These are phyloP conservation scores for Chytriomyces sp. DNA, from an alignment of 192 early-diverging fungal genomes.

Conservation along the genomic window DNA sequence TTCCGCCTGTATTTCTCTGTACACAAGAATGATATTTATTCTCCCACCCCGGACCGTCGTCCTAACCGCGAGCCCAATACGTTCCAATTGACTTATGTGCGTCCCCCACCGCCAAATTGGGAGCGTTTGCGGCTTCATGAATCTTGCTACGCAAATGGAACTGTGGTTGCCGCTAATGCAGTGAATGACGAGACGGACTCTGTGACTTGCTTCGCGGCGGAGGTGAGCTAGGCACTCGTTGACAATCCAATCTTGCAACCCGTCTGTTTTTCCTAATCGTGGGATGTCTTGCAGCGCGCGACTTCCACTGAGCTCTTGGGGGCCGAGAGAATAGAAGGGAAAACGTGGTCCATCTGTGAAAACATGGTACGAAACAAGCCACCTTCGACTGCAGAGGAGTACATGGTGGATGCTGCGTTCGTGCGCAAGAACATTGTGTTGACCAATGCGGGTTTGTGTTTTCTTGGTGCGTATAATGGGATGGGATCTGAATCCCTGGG, in stretches of 20 bases:
- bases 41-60: background rate
- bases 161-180: slow-evolving; percentile 67
- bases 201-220: slow-evolving; percentile 62
- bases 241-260: too few species aligned
- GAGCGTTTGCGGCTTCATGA: slow-evolving; percentile 58
- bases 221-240: slow-evolving; percentile 52
- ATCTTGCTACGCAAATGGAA: slow-evolving; percentile 67
- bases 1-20: slow-evolving; percentile 71
- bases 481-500: slow-evolving; percentile 26
- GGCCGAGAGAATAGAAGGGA: slow-evolving; percentile 63
- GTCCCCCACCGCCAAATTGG: slow-evolving; percentile 60
- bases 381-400: slow-evolving; percentile 54
- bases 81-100: slow-evolving; percentile 70
- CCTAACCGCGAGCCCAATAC: slow-evolving; percentile 20
- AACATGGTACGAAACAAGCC: slow-evolving; percentile 65
- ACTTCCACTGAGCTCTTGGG: slow-evolving; percentile 17
- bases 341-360: slow-evolving; percentile 74
- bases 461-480: background rate
- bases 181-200: slow-evolving; percentile 72
- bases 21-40: background rate
- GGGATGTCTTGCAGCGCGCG: slow-evolving; percentile 30
- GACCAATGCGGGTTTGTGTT: slow-evolving; percentile 69
- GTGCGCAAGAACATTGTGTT: slow-evolving; percentile 46
- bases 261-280: slow-evolving; percentile 20
- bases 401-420: slow-evolving; percentile 65